Base-by-base conservation (phyloP, 208 protist genomes). In the Leishmania braziliensis region DNA sequence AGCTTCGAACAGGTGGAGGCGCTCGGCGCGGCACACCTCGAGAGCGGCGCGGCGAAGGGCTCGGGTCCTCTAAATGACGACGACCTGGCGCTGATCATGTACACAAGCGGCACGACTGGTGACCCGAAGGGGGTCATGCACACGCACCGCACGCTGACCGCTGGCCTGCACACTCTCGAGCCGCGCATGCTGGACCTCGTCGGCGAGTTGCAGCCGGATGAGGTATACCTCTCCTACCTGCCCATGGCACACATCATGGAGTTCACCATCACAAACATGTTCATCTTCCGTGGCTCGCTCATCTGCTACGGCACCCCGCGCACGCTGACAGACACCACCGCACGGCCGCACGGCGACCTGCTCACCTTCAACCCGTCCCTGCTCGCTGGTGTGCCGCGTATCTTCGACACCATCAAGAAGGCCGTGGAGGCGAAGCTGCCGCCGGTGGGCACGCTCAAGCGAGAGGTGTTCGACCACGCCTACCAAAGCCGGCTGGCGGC, bases 191-290 rank as follows among this genome's bases (percentile, higher is more conserved):
- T 80, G 33, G 83, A 85, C 26, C 79, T 84, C 23, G 26, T 85
- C 2, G 82, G 85, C 29, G 12, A 60, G n/a, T 9, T 20, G 50
- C 56, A 4, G 9, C 3, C 46, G 12, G 51, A 72, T 9, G 95
- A 98, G 77, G 84, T 74, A 36, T 97, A 98, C 84, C 88, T 97
- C 65, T 89, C 93, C 1, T 99, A 98, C 82, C 87, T 99, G 26
- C 97, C 97, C 43, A 86, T 98, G 36, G 97, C 96, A 29, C 97
- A 99, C 88, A 98, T 99, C 81, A 90, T 99, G 63, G 96, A 99
- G 87, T 89, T 98, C 75, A 86, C 85, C 29, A 91, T 95, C 53
- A 78, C 95, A 20, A 94, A 86, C 58, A 72, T 96, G 43, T 89
- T 98, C 68, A 78, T 98, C 43, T 50, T 78, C 12, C 84, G 91